These are phyloP conservation scores for Cercophora samala DNA, from an alignment of 495 filamentous ascomycete species.

Conservation along the genomic window DNA sequence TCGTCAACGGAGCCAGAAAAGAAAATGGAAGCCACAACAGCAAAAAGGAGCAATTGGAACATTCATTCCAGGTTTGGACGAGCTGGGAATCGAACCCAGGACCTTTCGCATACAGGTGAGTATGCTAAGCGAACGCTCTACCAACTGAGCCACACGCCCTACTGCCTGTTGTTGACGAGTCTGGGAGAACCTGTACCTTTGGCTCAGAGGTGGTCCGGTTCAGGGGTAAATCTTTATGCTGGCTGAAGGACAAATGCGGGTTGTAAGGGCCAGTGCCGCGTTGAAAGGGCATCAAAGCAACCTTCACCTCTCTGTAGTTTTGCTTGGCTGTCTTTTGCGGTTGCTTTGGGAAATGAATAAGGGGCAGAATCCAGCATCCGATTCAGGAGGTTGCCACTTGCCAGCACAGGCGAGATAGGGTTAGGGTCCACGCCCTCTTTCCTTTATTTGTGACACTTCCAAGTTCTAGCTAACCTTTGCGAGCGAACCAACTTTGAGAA, in stretches of 20 bases:
- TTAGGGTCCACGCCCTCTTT: not conserved
- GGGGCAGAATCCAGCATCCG: not conserved
- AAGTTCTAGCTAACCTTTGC: too few species aligned
- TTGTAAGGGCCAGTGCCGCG: too few species aligned
- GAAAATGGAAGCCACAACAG: not conserved
- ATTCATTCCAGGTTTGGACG: conserved; percentile 15
- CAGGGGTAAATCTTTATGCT: not conserved
- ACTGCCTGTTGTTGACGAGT: not conserved
- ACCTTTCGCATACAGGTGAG: conserved; percentile 21
- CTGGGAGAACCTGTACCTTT: not conserved
- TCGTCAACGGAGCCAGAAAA: too few species aligned
- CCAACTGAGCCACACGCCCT: conserved; percentile 28
- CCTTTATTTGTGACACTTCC: too few species aligned
- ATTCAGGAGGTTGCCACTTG: not conserved
- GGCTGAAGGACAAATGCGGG: too few species aligned
- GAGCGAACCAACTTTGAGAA: too few species aligned
- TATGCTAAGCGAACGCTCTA: conserved; percentile 27
- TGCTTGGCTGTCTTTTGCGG: not conserved
- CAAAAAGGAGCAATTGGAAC: not conserved
- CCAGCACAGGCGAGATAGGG: not conserved
- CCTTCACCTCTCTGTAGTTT: not conserved
- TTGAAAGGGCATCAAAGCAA: not conserved
- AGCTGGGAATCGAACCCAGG: conserved; percentile 27
- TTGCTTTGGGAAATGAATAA: not conserved
- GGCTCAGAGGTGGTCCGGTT: not conserved